These are phyloP conservation scores for Globisporangium solare DNA, from an alignment of 352 stramenopile species.

Conservation along the genomic window DNA sequence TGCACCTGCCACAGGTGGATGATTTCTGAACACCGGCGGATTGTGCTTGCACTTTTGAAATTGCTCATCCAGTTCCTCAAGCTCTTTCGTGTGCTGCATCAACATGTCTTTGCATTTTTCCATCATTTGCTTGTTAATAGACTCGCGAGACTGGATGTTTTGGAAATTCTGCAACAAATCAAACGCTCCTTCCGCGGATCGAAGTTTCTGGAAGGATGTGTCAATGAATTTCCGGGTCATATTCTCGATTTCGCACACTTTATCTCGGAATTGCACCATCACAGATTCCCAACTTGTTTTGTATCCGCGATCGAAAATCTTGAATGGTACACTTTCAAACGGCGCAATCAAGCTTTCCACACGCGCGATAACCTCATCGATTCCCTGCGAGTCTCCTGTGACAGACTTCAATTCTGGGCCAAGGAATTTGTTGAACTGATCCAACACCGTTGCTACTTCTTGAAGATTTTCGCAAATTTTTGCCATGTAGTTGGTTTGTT, in stretches of 20 bases:
- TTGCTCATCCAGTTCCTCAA: constrained; percentile 88
- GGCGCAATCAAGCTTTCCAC: constrained; percentile 83
- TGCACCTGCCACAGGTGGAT: constrained; percentile 83
- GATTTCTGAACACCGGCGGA: constrained; percentile 92
- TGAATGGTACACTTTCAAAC: constrained; percentile 89
- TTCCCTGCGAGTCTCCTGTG: constrained; percentile 91
- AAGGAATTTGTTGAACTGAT: constrained; percentile 96
- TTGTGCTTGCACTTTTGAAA: constrained; percentile 83
- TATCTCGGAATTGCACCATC: constrained; percentile 92
- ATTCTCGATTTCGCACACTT: constrained; percentile 93
- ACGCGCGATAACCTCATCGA: constrained; percentile 91
- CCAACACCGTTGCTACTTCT: constrained; percentile 90
- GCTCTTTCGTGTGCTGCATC: constrained; percentile 94
- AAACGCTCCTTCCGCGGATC: constrained; percentile 92
- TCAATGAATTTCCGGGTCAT: constrained; percentile 96
- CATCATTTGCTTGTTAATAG: constrained; percentile 97
- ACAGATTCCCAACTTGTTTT: constrained; percentile 93
- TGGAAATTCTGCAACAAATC: constrained; percentile 97
- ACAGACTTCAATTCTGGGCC: constrained; percentile 94
- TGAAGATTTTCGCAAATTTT: constrained; percentile 93
- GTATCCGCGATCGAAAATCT: constrained; percentile 93
- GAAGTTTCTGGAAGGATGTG: constrained; percentile 93
- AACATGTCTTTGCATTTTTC: constrained; percentile 96
- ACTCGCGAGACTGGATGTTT: constrained; percentile 93
- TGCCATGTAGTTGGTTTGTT: constrained; percentile 96